phyloP scores from a whole-genome alignment of 192 early-diverging fungal genomes.

The Coemansia sp. region DNA sequence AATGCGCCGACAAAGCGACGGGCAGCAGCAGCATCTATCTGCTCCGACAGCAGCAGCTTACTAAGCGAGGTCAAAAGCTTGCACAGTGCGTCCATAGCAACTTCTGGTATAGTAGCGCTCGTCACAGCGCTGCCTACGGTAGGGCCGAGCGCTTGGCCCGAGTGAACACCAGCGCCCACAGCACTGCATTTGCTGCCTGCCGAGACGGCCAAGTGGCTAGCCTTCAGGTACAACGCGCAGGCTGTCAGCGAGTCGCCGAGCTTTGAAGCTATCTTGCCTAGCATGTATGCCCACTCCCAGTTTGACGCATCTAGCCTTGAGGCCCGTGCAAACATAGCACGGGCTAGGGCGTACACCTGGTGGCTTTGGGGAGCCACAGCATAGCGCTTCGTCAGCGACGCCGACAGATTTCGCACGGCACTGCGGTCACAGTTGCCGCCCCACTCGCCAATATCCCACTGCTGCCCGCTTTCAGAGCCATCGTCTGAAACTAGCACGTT shows the following conservation, averaged over 20 bases:
- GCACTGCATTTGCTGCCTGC: no score
- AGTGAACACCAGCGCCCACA: no score
- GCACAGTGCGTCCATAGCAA: slow-evolving; percentile 32
- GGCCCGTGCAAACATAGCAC: slow-evolving; percentile 30
- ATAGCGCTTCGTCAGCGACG: slow-evolving; percentile 38
- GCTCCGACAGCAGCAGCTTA: slow-evolving; percentile 27
- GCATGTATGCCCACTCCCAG: slow-evolving; percentile 47
- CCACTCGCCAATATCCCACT: slow-evolving; percentile 50
- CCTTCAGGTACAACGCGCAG: slow-evolving; percentile 49
- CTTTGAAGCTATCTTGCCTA: slow-evolving; percentile 44
- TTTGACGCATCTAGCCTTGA: slow-evolving; percentile 23
- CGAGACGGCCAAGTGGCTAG: slow-evolving; percentile 22
- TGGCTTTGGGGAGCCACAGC: slow-evolving; percentile 5
- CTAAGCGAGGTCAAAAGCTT: slow-evolving; percentile 41
- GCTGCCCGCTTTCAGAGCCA: slow-evolving; percentile 20
- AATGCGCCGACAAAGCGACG: slow-evolving; percentile 37
- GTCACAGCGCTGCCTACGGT: background rate
- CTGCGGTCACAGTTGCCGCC: background rate
- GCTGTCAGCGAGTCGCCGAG: slow-evolving; percentile 26
- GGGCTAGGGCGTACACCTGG: slow-evolving; percentile 30
- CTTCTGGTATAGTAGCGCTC: slow-evolving; percentile 18
- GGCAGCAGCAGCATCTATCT: slow-evolving; percentile 22
- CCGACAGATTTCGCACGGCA: slow-evolving; percentile 11
- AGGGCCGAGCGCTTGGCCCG: background rate
- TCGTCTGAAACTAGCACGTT: slow-evolving; percentile 36